Conservation (phyloP, 768 basidiomycete genomes). For the Mycena indigotica region DNA sequence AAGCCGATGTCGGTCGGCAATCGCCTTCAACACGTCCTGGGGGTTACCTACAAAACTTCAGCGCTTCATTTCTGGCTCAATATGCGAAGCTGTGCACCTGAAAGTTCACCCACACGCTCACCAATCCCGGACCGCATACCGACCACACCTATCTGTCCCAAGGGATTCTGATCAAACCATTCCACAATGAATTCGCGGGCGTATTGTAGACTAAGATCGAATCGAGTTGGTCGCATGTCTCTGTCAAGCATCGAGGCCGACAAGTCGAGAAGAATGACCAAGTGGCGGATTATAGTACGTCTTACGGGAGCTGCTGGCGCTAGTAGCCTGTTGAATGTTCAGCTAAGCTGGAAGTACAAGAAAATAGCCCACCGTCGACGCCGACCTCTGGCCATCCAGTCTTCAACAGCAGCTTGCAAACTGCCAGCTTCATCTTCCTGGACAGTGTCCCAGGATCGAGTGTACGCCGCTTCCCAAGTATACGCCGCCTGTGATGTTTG, state of each 20-base stretch:
- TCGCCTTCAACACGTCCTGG: slow-evolving; percentile 87
- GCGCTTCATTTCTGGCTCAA: no score
- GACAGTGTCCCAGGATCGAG: slow-evolving; percentile 95
- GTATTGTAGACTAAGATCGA: slow-evolving; percentile 88
- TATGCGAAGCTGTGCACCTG: slow-evolving; percentile 64
- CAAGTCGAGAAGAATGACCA: slow-evolving; percentile 89
- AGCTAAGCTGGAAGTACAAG: slow-evolving; percentile 1
- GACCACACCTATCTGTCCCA: slow-evolving; percentile 94
- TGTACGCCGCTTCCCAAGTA: slow-evolving; percentile 95
- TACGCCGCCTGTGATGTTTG: slow-evolving; percentile 47
- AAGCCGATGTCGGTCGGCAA: slow-evolving; percentile 84
- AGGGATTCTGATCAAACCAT: slow-evolving; percentile 99
- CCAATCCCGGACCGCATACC: slow-evolving; percentile 91
- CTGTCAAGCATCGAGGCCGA: slow-evolving; percentile 92
- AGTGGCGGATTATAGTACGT: slow-evolving; percentile 93
- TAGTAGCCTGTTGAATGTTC: slow-evolving; percentile 53
- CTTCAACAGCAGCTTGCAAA: slow-evolving; percentile 86
- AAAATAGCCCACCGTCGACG: slow-evolving; percentile 66
- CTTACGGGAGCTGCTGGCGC: slow-evolving; percentile 87
- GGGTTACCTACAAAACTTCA: slow-evolving; percentile 72
- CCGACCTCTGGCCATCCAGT: slow-evolving; percentile 82
- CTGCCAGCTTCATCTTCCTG: slow-evolving; percentile 95
- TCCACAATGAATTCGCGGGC: slow-evolving; percentile 89
- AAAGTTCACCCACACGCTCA: slow-evolving; percentile 89
- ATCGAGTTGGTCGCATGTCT: slow-evolving; percentile 93